These are phyloP conservation scores for Candida sonorensis DNA, from an alignment of 805 yeast genomes.

Conservation along the genomic window DNA sequence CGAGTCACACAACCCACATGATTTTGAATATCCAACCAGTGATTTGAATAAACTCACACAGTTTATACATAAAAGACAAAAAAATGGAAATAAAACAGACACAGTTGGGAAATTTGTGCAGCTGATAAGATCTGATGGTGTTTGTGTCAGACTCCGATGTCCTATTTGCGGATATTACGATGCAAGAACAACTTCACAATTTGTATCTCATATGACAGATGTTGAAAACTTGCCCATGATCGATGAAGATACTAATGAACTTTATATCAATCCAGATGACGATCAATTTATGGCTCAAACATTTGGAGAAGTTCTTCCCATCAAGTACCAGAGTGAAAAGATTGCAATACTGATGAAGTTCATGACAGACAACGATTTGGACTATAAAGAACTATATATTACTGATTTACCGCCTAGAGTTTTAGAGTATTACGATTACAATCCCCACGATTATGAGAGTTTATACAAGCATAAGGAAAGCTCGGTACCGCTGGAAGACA, in stretches of 20 bases:
- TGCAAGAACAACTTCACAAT: constrained; percentile 1
- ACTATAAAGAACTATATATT: constrained; percentile 1
- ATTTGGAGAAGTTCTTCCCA: constrained; percentile 4
- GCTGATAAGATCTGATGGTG: constrained; percentile 12
- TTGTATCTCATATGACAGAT: constrained; percentile 6
- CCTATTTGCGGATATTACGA: constrained; percentile 7
- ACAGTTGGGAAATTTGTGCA: constrained; percentile 1
- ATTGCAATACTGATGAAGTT: neutral
- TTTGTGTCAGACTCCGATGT: constrained; percentile 8
- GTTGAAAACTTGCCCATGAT: constrained; percentile 8
- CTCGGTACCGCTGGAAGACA: too few relatives aligned
- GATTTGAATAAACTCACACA: too few relatives aligned
- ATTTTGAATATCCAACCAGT: too few relatives aligned
- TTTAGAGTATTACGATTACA: neutral
- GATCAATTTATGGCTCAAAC: too few relatives aligned
- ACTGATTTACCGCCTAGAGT: neutral
- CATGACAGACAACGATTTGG: constrained; percentile 5
- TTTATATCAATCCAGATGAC: too few relatives aligned
- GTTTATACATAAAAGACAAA: too few relatives aligned
- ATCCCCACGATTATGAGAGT: neutral
- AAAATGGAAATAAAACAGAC: too few relatives aligned
- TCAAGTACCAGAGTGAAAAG: constrained; percentile 2
- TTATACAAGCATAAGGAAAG: too few relatives aligned
- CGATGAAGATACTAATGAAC: too few relatives aligned
- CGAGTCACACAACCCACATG: too few relatives aligned